Percentiles rank a stretch among this genome's conserved stretches.
Conservation (phyloP, 306 rosid genomes). For the Sindora glabra region DNA sequence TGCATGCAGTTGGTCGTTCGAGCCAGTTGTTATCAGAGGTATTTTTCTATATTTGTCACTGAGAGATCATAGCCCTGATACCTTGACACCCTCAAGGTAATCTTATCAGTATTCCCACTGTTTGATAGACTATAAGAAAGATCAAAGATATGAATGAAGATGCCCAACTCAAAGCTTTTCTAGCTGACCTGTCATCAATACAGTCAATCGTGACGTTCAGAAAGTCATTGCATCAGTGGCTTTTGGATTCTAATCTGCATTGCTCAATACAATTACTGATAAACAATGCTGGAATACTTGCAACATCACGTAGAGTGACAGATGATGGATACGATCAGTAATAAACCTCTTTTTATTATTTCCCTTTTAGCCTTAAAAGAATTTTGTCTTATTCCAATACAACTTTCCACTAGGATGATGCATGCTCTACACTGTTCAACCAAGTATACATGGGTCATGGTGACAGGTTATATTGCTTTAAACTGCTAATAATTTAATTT, state of each 20-base stretch:
- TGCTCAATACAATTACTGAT: slow-evolving; percentile 70
- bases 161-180: slow-evolving; percentile 60
- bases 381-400: neutral
- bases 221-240: slow-evolving; percentile 65
- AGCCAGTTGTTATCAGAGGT: slow-evolving; percentile 51
- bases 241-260: slow-evolving; percentile 60
- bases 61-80: neutral
- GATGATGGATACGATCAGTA: slow-evolving; percentile 79
- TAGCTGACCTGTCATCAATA: slow-evolving; percentile 60
- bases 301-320: slow-evolving; percentile 66
- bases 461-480: slow-evolving; percentile 5
- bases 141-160: slow-evolving; percentile 47
- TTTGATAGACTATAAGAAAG: slow-evolving; percentile 48
- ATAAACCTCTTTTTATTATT: slow-evolving; percentile 18
- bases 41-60: slow-evolving; percentile 1
- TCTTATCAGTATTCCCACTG: slow-evolving; percentile 10
- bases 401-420: neutral
- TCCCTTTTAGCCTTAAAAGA: neutral
- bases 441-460: neutral
- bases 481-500: slow-evolving; percentile 11
- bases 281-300: slow-evolving; percentile 89
- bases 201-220: slow-evolving; percentile 47
- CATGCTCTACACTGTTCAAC: neutral
- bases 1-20: slow-evolving; percentile 81
- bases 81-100: neutral